phyloP scores from a whole-genome alignment of 441 rosid genomes.

The Capsella rubella region DNA sequence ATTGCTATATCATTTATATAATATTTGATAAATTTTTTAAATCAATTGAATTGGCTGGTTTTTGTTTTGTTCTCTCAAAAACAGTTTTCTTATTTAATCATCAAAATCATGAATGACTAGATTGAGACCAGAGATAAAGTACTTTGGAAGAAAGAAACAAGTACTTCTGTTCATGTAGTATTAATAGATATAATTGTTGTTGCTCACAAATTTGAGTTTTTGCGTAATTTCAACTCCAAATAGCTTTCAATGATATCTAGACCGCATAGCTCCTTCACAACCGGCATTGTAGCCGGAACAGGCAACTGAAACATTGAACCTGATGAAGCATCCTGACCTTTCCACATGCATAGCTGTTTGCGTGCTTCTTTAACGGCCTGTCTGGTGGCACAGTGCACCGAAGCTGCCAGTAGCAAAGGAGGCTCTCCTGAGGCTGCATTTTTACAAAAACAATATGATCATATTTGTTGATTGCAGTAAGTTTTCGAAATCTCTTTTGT shows the following conservation, averaged over 20 bases:
- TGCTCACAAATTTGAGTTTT: slow-evolving; percentile 10
- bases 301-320: slow-evolving; percentile 52
- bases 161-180: too few species aligned
- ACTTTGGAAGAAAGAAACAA: neutral
- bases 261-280: slow-evolving; percentile 82
- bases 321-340: slow-evolving; percentile 32
- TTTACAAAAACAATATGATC: neutral
- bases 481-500: neutral
- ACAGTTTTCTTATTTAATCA: neutral
- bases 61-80: neutral
- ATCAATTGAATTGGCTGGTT: neutral
- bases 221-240: slow-evolving; percentile 55
- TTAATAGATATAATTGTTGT: neutral
- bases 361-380: slow-evolving; percentile 78
- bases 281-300: slow-evolving; percentile 89
- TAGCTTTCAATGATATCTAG: slow-evolving; percentile 69
- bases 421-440: slow-evolving; percentile 91
- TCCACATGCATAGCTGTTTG: slow-evolving; percentile 67
- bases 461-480: neutral
- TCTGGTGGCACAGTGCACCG: slow-evolving; percentile 83
- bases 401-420: slow-evolving; percentile 78
- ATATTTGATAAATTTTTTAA: slow-evolving; percentile 5
- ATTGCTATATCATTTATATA: slow-evolving; percentile 19
- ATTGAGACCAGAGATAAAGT: neutral
- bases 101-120: neutral